Conservation (phyloP, 2,329 filamentous ascomycete genomes). For the Claviceps maximensis region DNA sequence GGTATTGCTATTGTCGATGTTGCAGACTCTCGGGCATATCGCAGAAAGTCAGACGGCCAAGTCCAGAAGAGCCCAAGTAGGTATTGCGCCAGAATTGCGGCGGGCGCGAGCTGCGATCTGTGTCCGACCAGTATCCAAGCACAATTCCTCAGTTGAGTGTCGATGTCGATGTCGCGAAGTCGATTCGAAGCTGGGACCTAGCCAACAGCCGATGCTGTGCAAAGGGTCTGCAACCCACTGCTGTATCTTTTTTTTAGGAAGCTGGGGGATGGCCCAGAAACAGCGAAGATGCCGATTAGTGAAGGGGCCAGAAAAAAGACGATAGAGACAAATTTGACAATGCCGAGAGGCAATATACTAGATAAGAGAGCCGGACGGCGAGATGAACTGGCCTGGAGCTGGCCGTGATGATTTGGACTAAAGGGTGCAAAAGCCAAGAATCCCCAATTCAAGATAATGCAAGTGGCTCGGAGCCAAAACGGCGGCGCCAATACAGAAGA, state of each 20-base stretch:
- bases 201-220: background rate
- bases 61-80: background rate
- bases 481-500: background rate
- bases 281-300: background rate
- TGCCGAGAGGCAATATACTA: too few relatives aligned
- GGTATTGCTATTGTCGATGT: constrained; percentile 3
- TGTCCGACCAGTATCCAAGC: background rate
- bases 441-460: background rate
- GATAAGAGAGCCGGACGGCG: background rate
- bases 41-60: background rate
- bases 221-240: background rate
- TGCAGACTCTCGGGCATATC: constrained; percentile 3
- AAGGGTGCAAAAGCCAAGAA: background rate
- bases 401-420: background rate
- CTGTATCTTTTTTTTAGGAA: background rate
- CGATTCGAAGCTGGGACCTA: background rate
- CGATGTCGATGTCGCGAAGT: background rate
- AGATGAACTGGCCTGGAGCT: background rate
- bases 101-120: background rate
- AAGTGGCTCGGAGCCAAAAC: background rate
- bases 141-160: background rate
- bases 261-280: background rate
- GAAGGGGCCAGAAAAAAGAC: background rate
- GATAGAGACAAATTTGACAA: background rate
- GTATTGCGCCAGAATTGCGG: too few relatives aligned